A percentile compares a stretch with the other conserved stretches of the same genome.
phyloP scores from a whole-genome alignment of 2,329 filamentous ascomycete genomes.

The Scedosporium apiospermum region DNA sequence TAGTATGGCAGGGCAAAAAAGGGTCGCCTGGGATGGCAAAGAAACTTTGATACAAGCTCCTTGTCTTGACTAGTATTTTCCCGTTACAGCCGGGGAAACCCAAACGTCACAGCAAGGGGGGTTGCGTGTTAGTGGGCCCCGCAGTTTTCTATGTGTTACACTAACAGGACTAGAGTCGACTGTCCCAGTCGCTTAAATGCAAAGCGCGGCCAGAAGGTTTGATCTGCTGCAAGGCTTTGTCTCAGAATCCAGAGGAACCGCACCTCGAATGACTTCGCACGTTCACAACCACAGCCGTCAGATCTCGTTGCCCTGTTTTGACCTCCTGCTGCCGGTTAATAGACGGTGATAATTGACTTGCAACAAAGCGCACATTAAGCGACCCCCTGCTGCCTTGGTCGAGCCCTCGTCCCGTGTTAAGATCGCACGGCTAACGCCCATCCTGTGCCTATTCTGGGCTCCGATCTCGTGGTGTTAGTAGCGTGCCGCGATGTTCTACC shows the following conservation, averaged over 20 bases:
- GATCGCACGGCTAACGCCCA: neutral
- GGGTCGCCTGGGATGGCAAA: neutral
- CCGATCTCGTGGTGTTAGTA: neutral
- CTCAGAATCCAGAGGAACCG: neutral
- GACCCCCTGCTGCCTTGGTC: neutral
- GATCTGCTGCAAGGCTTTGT: constrained; percentile 3
- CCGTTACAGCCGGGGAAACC: constrained; percentile 1
- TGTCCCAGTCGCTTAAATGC: neutral
- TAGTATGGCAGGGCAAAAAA: neutral
- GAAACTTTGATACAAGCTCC: constrained; percentile 6
- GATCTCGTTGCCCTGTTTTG: neutral
- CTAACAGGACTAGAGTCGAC: neutral
- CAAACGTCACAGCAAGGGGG: neutral
- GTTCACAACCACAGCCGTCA: neutral
- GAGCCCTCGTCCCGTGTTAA: neutral
- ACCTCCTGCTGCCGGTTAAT: neutral
- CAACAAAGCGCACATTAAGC: neutral
- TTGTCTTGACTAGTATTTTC: constrained; percentile 3
- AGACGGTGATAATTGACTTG: neutral
- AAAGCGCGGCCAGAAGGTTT: constrained; percentile 1
- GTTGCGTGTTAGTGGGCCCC: neutral
- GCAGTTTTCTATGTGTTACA: neutral
- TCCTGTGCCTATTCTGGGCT: neutral
- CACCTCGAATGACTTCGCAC: neutral
- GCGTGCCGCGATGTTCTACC: neutral